These are phyloP conservation scores for Coffea canephora DNA, from an alignment of 257 asterid genomes.

Conservation along the genomic window DNA sequence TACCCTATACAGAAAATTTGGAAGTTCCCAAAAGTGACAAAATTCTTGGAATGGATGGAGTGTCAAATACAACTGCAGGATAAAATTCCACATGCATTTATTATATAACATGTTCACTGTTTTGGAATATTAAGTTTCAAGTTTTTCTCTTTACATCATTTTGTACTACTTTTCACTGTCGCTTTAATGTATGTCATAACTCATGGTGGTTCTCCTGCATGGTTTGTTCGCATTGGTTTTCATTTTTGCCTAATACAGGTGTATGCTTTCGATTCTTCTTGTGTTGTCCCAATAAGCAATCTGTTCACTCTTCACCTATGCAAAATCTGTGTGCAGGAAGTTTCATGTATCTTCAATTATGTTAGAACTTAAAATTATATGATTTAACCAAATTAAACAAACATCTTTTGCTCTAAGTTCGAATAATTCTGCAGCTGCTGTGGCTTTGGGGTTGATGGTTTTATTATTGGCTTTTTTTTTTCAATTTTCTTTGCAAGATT, in stretches of 20 bases:
- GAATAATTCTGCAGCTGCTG: not conserved
- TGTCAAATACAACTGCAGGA: too few relatives aligned
- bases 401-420: not conserved
- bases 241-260: not conserved
- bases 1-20: too few relatives aligned
- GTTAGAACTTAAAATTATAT: not conserved
- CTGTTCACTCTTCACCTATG: not conserved
- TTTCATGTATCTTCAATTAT: not conserved
- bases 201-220: not conserved
- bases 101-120: not conserved
- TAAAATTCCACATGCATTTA: too few relatives aligned
- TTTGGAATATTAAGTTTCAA: not conserved
- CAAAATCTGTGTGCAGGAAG: not conserved
- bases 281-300: not conserved
- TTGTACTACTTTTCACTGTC: not conserved
- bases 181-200: not conserved
- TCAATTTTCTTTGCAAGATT: too few relatives aligned
- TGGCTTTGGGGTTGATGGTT: not conserved
- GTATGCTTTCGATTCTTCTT: not conserved
- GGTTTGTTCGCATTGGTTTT: not conserved
- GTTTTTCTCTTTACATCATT: not conserved
- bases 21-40: too few relatives aligned
- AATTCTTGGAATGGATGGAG: too few relatives aligned
- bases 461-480: too few relatives aligned
- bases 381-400: not conserved